These are phyloP conservation scores for Neonectria sp. DNA, from an alignment of 2,329 filamentous ascomycete species.

Conservation along the genomic window DNA sequence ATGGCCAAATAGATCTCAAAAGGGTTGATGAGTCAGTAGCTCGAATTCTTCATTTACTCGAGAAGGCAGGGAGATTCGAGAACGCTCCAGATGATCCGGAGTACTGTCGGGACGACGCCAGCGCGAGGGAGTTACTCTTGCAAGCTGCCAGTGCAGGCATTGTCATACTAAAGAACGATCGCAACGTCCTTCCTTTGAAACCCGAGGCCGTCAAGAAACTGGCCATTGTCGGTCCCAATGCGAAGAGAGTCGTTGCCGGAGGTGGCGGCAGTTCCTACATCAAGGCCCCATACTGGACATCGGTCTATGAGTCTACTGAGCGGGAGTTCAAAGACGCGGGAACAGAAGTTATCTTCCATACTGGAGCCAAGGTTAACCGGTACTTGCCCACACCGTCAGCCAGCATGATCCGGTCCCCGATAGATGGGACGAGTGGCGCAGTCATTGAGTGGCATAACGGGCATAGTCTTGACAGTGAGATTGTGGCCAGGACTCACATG, in stretches of 20 bases:
- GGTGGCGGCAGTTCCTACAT: conserved; percentile 45
- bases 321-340: background rate
- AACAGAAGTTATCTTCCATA: background rate
- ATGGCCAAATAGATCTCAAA: too few species aligned
- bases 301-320: background rate
- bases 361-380: background rate
- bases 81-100: too few species aligned
- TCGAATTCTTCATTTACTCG: too few species aligned
- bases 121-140: conserved; percentile 47
- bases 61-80: too few species aligned
- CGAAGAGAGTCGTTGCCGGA: conserved; percentile 54
- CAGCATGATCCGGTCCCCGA: background rate
- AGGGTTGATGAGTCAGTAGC: too few species aligned
- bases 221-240: conserved; percentile 69
- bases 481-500: background rate
- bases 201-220: conserved; percentile 36
- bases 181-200: background rate
- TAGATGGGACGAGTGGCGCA: background rate
- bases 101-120: too few species aligned
- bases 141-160: conserved; percentile 13
- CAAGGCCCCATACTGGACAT: conserved; percentile 9
- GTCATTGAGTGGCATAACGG: background rate
- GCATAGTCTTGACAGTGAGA: background rate
- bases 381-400: background rate
- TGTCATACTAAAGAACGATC: background rate